Conservation (phyloP, 345 rosid genomes). For the Toxicodendron radicans region DNA sequence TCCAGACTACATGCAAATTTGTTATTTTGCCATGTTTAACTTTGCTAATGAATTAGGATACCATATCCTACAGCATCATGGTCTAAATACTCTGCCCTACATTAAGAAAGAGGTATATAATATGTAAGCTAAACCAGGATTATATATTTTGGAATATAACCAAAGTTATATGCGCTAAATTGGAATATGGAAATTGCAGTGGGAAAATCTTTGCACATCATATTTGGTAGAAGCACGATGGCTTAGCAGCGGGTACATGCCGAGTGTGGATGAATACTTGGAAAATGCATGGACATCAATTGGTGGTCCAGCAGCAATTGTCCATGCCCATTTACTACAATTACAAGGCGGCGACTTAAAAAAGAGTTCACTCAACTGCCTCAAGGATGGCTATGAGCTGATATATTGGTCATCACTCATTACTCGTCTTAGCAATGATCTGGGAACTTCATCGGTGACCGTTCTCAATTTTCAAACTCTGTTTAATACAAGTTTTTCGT, state of each 20-base stretch:
- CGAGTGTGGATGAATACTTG: not conserved
- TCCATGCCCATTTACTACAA: slow-evolving; percentile 2
- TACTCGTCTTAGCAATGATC: not conserved
- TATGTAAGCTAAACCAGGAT: not conserved
- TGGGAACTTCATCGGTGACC: slow-evolving; percentile 12
- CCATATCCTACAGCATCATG: not conserved
- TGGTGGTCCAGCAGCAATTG: slow-evolving; percentile 7
- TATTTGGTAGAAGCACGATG: slow-evolving; percentile 14
- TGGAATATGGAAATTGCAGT: not conserved
- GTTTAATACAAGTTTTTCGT: not conserved
- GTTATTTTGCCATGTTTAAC: slow-evolving; percentile 11
- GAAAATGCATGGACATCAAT: slow-evolving; percentile 12
- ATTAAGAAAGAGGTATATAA: not conserved
- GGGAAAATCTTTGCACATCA: slow-evolving; percentile 7
- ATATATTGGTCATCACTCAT: slow-evolving; percentile 8
- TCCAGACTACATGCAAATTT: slow-evolving; percentile 10
- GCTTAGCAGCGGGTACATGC: not conserved
- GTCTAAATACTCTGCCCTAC: not conserved
- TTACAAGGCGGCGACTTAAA: not conserved
- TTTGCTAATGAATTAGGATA: not conserved
- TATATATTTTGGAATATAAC: not conserved
- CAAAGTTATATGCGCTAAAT: too few species aligned
- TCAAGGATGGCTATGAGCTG: not conserved
- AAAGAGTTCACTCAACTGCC: not conserved
- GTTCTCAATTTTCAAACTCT: not conserved